Evolutionary conservation across 2,329 filamentous ascomycete genomes (phyloP), one percentile per base, ranked within the genome.

Genomic region (Aspergillus brasiliensis): DNA sequence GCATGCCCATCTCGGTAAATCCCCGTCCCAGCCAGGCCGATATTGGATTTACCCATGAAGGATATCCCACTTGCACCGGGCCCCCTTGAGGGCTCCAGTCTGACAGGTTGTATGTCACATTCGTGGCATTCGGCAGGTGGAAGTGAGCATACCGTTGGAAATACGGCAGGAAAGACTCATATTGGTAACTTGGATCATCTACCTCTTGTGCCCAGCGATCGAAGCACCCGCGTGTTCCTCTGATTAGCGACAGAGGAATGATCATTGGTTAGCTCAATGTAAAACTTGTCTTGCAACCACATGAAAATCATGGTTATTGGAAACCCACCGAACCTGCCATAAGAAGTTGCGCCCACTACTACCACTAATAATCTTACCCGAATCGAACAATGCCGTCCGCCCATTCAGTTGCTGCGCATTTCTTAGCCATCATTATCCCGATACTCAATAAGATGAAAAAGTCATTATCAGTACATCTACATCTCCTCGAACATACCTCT

Each of bases 11-110:
- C 2, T 61, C 56, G 3, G 61, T 58, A 15, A 73, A 56, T 3
- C 64, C 71, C 15, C 62, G 56, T 8, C 64, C 56, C 1, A 65
- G 62, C 65, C 70, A 73, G 1, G 71, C 69, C 2, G 62, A 64
- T 19, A 74, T 66, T 3, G 67, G 60, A 1, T 65, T 56, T 5
- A 61, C 68, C 19, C 64, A 72, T 54, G 70, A 69, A 8, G 69
- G 56, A 58, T 68, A 74, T 0, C 70, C 68, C 3, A 76, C 68
- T 17, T 73, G 63, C 11, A 77, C 57, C 2, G 71, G 73, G 0
- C 72, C 73, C 2, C 60, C 62, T 23, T 37, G 6, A 10, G 55
- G 46, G 7, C 37, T 42, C 66, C 68, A 59, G 27, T 70, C 67
- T 1, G 23, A 49, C 2, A 15, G 23, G 17, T 48, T n/a, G 17